phyloP scores from a whole-genome alignment of 371 early-diverging fungal species.

The Cokeromyces recurvatus region DNA sequence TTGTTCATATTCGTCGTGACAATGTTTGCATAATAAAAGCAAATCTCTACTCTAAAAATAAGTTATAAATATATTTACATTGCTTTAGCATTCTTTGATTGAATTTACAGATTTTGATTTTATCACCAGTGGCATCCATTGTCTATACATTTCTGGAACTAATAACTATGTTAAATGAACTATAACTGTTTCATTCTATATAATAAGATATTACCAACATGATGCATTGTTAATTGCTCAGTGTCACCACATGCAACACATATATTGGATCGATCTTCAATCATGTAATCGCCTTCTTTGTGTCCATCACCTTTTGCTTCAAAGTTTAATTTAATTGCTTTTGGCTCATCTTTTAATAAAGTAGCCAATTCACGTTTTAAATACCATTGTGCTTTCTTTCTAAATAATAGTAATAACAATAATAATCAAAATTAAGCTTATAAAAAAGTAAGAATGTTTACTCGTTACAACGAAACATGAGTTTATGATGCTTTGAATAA shows the following conservation, averaged over 20 bases:
- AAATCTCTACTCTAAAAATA: slow-evolving; percentile 45
- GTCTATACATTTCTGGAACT: slow-evolving; percentile 60
- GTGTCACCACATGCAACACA: slow-evolving; percentile 45
- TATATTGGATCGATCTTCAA: slow-evolving; percentile 50
- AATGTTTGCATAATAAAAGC: slow-evolving; percentile 44
- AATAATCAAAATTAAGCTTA: not conserved
- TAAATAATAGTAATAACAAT: slow-evolving; percentile 4
- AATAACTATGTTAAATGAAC: not conserved
- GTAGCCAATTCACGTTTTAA: slow-evolving; percentile 38
- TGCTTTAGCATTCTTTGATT: too few relatives aligned
- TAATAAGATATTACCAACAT: slow-evolving; percentile 32
- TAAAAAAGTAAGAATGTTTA: slow-evolving; percentile 15
- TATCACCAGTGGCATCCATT: slow-evolving; percentile 44
- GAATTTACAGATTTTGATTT: slow-evolving; percentile 53
- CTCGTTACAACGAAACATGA: slow-evolving; percentile 49
- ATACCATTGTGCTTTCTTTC: slow-evolving; percentile 54
- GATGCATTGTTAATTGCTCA: slow-evolving; percentile 44
- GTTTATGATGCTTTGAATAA: slow-evolving; percentile 35
- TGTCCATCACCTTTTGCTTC: slow-evolving; percentile 55
- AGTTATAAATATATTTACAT: too few relatives aligned
- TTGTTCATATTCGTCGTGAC: slow-evolving; percentile 52
- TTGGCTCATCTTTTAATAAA: slow-evolving; percentile 10
- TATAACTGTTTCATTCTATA: not conserved
- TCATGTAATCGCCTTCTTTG: slow-evolving; percentile 43
- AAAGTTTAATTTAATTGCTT: slow-evolving; percentile 47